Base-by-base conservation (phyloP, 2,329 filamentous ascomycete species). In the Atkinsonella hypoxylon region DNA sequence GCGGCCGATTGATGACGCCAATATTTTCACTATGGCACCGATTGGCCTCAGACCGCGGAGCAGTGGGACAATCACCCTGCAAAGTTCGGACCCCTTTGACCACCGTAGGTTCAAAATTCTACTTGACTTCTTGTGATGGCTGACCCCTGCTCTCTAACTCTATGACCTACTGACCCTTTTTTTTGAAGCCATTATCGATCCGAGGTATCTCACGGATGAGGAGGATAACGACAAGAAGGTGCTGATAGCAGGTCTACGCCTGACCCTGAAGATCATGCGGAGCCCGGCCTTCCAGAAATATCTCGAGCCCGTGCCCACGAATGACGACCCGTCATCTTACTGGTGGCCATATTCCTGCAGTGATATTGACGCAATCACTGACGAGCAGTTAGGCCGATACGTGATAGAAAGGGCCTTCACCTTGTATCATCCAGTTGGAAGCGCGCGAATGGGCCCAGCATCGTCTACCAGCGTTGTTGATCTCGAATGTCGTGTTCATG, bases 401-500 rank as follows among this genome's bases (percentile, higher is more conserved):
- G 10, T 56, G 41, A 49, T 54, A 18, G 55, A 57, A 42, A 52
- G 38, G 36, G 53, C 56, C 11, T 57, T 55, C 13, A 58, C 55
- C 40, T 43, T 58, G 31, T 57, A 56, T 44, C 55, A 57, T 46
- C 55, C 55, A 1, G 53, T 57, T 1, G 55, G 55, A 44, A 55
- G 52, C 10, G 55, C 55, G 6, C 52, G 55, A 31, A 57, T 57
- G 55, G 55, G 55, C n/a, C 51, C 52, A 9, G 42, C 38, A 12
- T 17, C 52, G 4, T 51, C 45, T 4, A 45, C 32, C 44, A 56
- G 54, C 50, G 55, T 56, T 26, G 55, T 82, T 49, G 75, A 82
- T 58, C 65, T 67, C 0, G 64, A 73, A 47, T 79, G 81, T 60
- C 67, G 70, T 30, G 78, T 82, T 3, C 65, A 73, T 31, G 77